Base-by-base conservation (phyloP, 768 basidiomycete genomes). In the Pulveroboletus sp. region DNA sequence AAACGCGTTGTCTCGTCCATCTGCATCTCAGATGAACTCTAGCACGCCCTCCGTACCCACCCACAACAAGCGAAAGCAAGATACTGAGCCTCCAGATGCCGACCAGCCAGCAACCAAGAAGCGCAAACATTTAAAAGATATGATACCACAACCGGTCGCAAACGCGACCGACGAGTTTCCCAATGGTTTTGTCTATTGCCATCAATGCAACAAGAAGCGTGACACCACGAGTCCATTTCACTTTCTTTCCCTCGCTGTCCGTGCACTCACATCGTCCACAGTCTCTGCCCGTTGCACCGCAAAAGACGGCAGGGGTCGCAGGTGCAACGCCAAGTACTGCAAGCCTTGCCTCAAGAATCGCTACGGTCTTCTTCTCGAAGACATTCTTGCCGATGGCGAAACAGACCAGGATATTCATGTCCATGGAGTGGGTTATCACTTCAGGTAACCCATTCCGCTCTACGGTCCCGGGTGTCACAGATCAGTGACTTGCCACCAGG, bases 201-300 rank as follows among this genome's bases (percentile, higher is more conserved):
- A 88, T 63, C 86, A 88, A 59, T 88, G 88, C 66, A 74, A 73
- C 54, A 77, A 76, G 61, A 85, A 83, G 57, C 79, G 80, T 44
- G 80, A 80, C 56, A 60, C 64, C 27, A 60, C 69, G 40, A 69
- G 86, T 84, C 40, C 44, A 74, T 60, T 28, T 49, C 21, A 30
- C 3, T n/a, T 32, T 12, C 17, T 46, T 21, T 21, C 21, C 21
- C 15, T 47, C 21, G 40, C 42, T 48, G 42, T 32, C 5, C 35
- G 12, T 49, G 14, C 40, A 37, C 51, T 63, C 33, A 57, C 37
- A 39, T 50, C 10, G 32, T 6, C 5, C 21, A 17, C 41, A 76
- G 74, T 53, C n/a, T 53, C 57, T 28, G 21, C 75, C 18, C 72
- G 63, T 11, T 77, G 76, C 50, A 77, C 76, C 2, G 51, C 58